phyloP scores from a whole-genome alignment of 2,329 filamentous ascomycete species.

The Rosellinia necatrix region DNA sequence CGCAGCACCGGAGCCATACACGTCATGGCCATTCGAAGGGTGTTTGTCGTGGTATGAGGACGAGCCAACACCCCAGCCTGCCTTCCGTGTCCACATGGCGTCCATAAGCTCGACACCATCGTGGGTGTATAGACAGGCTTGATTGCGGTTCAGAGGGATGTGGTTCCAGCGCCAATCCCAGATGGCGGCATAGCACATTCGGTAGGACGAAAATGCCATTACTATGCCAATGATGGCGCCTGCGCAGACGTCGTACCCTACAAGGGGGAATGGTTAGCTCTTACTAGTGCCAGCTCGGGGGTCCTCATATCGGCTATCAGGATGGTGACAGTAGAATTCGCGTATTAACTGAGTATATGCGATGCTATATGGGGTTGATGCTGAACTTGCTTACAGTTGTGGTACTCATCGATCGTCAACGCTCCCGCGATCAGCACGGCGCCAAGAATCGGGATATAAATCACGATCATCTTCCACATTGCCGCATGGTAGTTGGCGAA shows the following conservation, averaged over 20 bases:
- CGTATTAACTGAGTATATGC: no score
- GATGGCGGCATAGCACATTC: constrained; percentile 69
- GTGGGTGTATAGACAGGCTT: constrained; percentile 57
- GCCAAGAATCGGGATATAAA: constrained; percentile 69
- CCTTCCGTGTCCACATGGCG: constrained; percentile 62
- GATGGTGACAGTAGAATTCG: no score
- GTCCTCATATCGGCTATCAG: no score
- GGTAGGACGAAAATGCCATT: constrained; percentile 67
- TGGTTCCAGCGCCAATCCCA: constrained; percentile 72
- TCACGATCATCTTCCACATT: constrained; percentile 72
- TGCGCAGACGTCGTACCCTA: constrained; percentile 68
- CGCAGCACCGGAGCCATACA: constrained; percentile 1
- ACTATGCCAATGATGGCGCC: constrained; percentile 68
- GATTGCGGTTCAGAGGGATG: constrained; percentile 64
- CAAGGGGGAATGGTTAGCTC: not conserved
- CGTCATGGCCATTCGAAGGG: constrained; percentile 17
- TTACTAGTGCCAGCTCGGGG: not conserved
- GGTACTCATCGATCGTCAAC: constrained; percentile 73
- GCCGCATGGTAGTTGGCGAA: constrained; percentile 73
- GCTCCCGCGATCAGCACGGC: constrained; percentile 71
- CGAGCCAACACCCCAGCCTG: constrained; percentile 59
- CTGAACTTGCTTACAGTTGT: constrained; percentile 59
- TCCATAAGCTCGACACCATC: constrained; percentile 54
- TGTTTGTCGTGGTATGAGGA: constrained; percentile 42
- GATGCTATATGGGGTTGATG: not conserved